Evolutionary conservation across 2,329 filamentous ascomycete species (phyloP).

Genomic region (Lasiodiplodia sp.): DNA sequence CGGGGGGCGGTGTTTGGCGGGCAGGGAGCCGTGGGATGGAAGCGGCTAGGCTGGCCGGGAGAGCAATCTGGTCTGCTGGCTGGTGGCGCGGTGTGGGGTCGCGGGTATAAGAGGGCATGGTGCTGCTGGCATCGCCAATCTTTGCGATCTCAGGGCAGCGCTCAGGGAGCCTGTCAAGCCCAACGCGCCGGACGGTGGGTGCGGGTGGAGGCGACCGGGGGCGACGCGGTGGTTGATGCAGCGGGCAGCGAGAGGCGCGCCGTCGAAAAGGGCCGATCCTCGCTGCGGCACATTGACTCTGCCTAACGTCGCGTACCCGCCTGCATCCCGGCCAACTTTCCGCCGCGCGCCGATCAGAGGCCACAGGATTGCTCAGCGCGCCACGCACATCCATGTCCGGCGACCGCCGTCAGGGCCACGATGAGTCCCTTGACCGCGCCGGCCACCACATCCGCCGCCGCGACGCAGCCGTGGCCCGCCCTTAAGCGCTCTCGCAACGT

Average conservation of each 20-base stretch:
- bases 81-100: slow-evolving; percentile 27
- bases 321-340: slow-evolving; percentile 24
- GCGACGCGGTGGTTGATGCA: slow-evolving; percentile 9
- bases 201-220: slow-evolving; percentile 29
- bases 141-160: slow-evolving; percentile 27
- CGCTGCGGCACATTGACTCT: slow-evolving; percentile 23
- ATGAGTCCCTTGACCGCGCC: slow-evolving; percentile 2
- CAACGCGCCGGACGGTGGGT: slow-evolving; percentile 14
- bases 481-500: slow-evolving; percentile 1
- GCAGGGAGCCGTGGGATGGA: slow-evolving; percentile 22
- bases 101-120: slow-evolving; percentile 19
- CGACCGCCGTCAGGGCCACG: background rate
- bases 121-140: slow-evolving; percentile 19
- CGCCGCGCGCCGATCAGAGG: slow-evolving; percentile 16
- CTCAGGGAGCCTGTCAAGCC: background rate
- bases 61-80: slow-evolving; percentile 20
- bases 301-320: slow-evolving; percentile 28
- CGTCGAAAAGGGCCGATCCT: slow-evolving; percentile 27
- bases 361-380: slow-evolving; percentile 1
- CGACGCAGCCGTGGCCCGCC: background rate
- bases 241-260: background rate
- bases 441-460: background rate
- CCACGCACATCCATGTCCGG: slow-evolving; percentile 22
- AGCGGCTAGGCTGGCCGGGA: slow-evolving; percentile 27
- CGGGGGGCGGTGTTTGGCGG: slow-evolving; percentile 24